Percentiles rank a stretch among this genome's conserved stretches.
phyloP scores from a whole-genome alignment of 768 basidiomycete genomes.

The Termitomyces sp. region DNA sequence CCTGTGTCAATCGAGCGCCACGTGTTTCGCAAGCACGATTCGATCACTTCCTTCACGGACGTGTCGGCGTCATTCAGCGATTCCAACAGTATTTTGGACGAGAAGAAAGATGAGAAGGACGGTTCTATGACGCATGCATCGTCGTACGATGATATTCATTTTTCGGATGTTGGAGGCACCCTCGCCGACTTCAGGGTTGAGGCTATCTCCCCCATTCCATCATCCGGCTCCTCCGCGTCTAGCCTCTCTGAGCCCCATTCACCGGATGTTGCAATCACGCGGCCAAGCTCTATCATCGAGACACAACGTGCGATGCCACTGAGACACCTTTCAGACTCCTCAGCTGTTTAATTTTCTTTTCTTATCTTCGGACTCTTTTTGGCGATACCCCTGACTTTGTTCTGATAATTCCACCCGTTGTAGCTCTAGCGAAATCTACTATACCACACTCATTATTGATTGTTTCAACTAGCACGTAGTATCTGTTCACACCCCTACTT shows the following conservation, averaged over 20 bases:
- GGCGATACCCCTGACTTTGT: slow-evolving; percentile 5
- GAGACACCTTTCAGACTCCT: slow-evolving; percentile 12
- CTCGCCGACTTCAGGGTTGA: slow-evolving; percentile 33
- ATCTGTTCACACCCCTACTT: not conserved
- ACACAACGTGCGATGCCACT: slow-evolving; percentile 11
- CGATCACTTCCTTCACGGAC: slow-evolving; percentile 45
- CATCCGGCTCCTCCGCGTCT: slow-evolving; percentile 36
- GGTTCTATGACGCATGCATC: slow-evolving; percentile 26
- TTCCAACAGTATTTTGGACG: slow-evolving; percentile 31
- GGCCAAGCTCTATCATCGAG: slow-evolving; percentile 27
- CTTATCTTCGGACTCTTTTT: not conserved
- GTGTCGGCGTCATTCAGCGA: slow-evolving; percentile 38
- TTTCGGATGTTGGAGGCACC: slow-evolving; percentile 37
- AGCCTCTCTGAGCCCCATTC: slow-evolving; percentile 18
- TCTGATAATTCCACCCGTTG: slow-evolving; percentile 7
- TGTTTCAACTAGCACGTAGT: not conserved
- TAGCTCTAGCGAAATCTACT: slow-evolving; percentile 16
- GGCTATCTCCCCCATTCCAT: slow-evolving; percentile 29
- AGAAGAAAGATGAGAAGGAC: slow-evolving; percentile 30
- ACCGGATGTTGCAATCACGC: slow-evolving; percentile 20
- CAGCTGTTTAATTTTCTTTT: slow-evolving; percentile 4
- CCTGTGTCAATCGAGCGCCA: slow-evolving; percentile 47
- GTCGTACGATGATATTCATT: slow-evolving; percentile 33
- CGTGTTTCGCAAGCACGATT: slow-evolving; percentile 44
- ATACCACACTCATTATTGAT: slow-evolving; percentile 14